Evolutionary conservation across 768 basidiomycete species (phyloP), one percentile per base, ranked within the genome.

Genomic region (Xanthoconium purpureum): DNA sequence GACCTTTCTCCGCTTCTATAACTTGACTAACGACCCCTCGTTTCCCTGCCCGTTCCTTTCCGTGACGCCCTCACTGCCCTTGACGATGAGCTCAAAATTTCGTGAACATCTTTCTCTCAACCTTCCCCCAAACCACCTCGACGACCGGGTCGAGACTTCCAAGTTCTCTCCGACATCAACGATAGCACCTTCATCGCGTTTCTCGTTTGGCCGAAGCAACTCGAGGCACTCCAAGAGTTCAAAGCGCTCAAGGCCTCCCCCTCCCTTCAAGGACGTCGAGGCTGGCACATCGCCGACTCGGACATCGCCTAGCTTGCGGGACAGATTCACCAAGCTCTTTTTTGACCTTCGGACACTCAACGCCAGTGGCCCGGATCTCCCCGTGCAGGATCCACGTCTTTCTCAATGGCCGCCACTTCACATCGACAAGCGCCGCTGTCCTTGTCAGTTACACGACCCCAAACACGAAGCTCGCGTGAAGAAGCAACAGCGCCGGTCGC

Each of bases 131-230:
- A 46, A 53, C 12, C 39, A 57, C 51, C 33, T 33, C n/a, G 45
- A 63, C 50, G 11, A 54, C 14, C 66, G 65, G 4, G 37, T 72
- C 48, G 72, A 73, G 53, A 54, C 56, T 4, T 79, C 78, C 43
- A 77, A 67, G 46, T 78, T 79, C 65, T 79, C 78, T 18, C 75
- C 78, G 37, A 74, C 74, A n/a, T 76, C 77, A 11, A 73, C 75
- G 13, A 66, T 71, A 47, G 54, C 61, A 4, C 55, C 65, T 8
- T 69, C 68, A n/a, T 65, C 66, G 14, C 68, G 65, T 18, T 66
- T 66, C 43, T 66, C 70, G 55, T 64, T 70, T 57, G 61, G 51
- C 18, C 46, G 58, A 29, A 55, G 47, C 17, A 52, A 48, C 24
- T 69, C 54, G n/a, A 60, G 57, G 52, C 29, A 18, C 17, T 52